A percentile compares a stretch with the other conserved stretches of the same genome.
These are phyloP conservation scores for carrot (Daucus carota) DNA, from an alignment of 129 eudicot species.

Conservation along the genomic window DNA sequence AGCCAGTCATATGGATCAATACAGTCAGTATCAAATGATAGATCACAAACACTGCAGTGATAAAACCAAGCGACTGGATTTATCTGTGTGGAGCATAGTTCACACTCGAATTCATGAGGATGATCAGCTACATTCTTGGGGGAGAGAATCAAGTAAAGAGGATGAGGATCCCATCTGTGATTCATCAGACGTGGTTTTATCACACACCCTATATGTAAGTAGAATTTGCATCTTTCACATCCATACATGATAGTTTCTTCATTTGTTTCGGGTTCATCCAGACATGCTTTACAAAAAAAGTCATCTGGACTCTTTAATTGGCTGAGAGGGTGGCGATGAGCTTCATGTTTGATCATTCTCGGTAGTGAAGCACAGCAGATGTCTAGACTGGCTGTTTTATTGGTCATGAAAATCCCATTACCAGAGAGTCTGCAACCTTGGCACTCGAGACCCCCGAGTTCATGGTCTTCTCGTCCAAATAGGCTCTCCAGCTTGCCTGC, in stretches of 20 bases:
- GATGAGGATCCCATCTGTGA: not conserved
- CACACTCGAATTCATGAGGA: not conserved
- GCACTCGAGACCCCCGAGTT: not conserved
- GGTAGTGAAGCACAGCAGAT: not conserved
- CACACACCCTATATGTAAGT: not conserved
- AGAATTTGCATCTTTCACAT: not conserved
- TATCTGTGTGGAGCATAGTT: not conserved
- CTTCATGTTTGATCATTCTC: no score
- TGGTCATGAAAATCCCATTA: not conserved
- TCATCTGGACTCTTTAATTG: not conserved
- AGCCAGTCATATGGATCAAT: not conserved
- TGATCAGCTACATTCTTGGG: not conserved
- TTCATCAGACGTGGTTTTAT: not conserved
- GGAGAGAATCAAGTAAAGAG: not conserved
- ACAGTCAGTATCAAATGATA: not conserved
- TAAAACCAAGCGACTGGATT: not conserved
- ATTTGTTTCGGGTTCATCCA: fast-evolving
- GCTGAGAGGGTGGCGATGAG: not conserved
- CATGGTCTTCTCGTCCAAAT: no score
- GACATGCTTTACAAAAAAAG: not conserved
- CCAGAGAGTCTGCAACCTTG: not conserved
- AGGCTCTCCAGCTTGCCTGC: not conserved
- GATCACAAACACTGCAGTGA: not conserved
- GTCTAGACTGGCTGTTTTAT: not conserved
- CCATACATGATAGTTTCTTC: not conserved